Base-by-base conservation (phyloP, 495 filamentous ascomycete genomes). In the Aspergillus diversus region DNA sequence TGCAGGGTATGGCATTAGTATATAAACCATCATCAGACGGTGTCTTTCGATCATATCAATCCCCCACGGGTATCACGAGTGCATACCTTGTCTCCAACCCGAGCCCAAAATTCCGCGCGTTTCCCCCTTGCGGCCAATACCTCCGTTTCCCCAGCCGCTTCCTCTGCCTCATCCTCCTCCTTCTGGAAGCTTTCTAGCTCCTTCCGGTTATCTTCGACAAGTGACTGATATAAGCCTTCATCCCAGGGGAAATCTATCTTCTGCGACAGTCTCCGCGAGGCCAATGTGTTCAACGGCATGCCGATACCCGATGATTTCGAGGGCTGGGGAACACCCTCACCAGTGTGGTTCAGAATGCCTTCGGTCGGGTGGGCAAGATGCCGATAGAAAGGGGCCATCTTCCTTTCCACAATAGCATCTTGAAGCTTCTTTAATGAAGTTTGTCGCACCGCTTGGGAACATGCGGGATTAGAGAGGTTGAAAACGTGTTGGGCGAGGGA, bases 341-440 rank as follows among this genome's bases (percentile, higher is more conserved):
- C 91, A 16, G 83, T 79, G 55, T 79, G 75, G 72, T 97, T 97
- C 69, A 99, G 79, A 68, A 97, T 89, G 59, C 95, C 95, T 61
- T 97, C 92, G n/a, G 82, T 80, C 12, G 95, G 95, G 74, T 98
- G 95, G 46, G 96, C 96, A 33, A 99, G 87, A 72, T 96, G 92
- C 67, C 92, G 89, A 77, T 99, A 99, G 33, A 98, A 86, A 15
- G 95, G 94, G 42, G 96, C 95, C 92, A 98, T 97, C 80, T 97
- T 96, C 70, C 95, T 82, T 75, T 96, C 92, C 60, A 77, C 81
- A 79, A 99, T 97, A 68, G 87, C 96, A 87, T 97, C 88, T 84
- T 97, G 92, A 57, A 99, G 84, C 67, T 87, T 86, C 77, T 93
- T 90, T 71, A 92, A 80, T 31, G 92, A 88, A 11, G 85, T 76